Base-by-base conservation (phyloP, 2,329 filamentous ascomycete species). In the Exophiala oligosperma region DNA sequence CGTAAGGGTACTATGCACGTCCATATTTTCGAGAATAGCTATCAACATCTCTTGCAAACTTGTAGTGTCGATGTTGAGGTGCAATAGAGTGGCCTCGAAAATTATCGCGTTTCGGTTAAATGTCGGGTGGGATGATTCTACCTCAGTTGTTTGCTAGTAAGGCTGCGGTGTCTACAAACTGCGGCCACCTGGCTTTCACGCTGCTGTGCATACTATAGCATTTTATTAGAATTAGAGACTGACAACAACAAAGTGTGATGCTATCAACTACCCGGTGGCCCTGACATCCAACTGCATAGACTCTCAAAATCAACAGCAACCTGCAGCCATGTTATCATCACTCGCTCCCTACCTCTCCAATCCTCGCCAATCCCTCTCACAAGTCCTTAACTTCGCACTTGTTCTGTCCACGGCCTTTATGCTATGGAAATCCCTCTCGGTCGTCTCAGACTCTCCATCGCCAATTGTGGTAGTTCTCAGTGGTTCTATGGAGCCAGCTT, bases 401-500 rank as follows among this genome's bases (percentile, higher is more conserved):
- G 91, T 96, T 62, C 84, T 96, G 51, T 92, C 89, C 8, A 94
- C 91, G 1, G 92, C 92, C 1, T 96, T 96, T 72, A 96, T 96
- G 92, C 86, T 96, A 78, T 91, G 88, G 92, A 96, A 96, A 75
- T 90, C 89, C 8, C 85, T 97, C 59, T 92, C 88, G 7, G 84
- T 96, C 29, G 77, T 85, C 63, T 85, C 89, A 57, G 87, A 94
- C 69, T 90, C 87, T 4, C 84, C 87, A 11, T 89, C 85, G 8
- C 85, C 85, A 1, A 87, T 87, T 64, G 84, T 87, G 28, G 85
- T 87, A 14, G 84, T 87, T 4, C 75, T 87, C 3, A 87, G 84
- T 14, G 85, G 84, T n/a, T 83, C 79, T 54, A 88, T 87, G 85
- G 85, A 88, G 67, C 85, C 85, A 0, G 85, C 84, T 0, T 88